Evolutionary conservation across 306 rosid genomes (phyloP).

Genomic region (Sindora glabra): DNA sequence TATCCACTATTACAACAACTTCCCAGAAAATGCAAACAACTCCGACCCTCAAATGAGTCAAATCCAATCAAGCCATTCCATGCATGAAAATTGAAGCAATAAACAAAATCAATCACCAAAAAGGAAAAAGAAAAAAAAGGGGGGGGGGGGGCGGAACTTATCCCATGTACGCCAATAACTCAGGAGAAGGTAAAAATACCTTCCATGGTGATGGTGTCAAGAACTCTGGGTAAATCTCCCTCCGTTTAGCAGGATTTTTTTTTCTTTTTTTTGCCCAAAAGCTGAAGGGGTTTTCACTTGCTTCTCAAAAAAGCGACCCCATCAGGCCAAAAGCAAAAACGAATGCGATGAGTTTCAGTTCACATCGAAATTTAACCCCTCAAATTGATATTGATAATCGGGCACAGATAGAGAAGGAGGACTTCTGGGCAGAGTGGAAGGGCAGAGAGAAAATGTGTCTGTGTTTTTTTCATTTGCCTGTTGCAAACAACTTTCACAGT

Average conservation of each 20-base stretch:
- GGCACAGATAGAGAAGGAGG: constrained; percentile 10
- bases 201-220: constrained; percentile 69
- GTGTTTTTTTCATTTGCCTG: constrained; percentile 23
- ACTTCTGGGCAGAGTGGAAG: constrained; percentile 24
- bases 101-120: constrained; percentile 16
- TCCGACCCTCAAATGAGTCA: constrained; percentile 5
- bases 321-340: constrained; percentile 20
- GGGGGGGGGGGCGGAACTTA: too few relatives aligned
- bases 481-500: constrained; percentile 29
- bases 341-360: constrained; percentile 17
- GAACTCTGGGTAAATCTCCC: constrained; percentile 15
- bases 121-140: too few relatives aligned
- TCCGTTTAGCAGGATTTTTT: constrained; percentile 6
- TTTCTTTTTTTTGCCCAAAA: constrained; percentile 18
- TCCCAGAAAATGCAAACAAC: constrained; percentile 16
- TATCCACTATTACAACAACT: constrained; percentile 24
- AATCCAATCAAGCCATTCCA: constrained; percentile 20
- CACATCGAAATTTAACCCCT: constrained; percentile 23
- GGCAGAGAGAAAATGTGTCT: constrained; percentile 9
- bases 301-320: constrained; percentile 30
- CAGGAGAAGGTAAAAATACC: constrained; percentile 34
- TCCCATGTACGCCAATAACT: constrained; percentile 28
- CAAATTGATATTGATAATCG: too few relatives aligned
- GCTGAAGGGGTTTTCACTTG: constrained; percentile 11
- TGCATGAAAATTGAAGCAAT: constrained; percentile 17